These are phyloP conservation scores for Claviceps quebecensis DNA, from an alignment of 2,329 filamentous ascomycete species.

Conservation along the genomic window DNA sequence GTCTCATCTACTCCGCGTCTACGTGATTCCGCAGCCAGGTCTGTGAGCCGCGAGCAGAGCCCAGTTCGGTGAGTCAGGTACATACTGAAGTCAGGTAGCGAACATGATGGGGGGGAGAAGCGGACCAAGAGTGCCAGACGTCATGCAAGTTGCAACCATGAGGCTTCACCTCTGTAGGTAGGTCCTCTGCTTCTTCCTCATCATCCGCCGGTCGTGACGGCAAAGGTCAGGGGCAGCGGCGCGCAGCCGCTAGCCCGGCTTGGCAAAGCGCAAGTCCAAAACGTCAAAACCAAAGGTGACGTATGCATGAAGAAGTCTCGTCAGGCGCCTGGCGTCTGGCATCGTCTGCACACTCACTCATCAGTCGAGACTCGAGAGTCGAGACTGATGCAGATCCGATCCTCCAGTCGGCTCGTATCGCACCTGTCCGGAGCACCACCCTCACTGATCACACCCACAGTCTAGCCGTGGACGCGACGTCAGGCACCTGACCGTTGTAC, in stretches of 20 bases:
- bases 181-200: no score
- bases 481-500: background rate
- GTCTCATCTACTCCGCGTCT: no score
- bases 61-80: no score
- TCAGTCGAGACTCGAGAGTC: background rate
- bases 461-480: background rate
- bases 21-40: no score
- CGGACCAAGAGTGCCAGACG: no score
- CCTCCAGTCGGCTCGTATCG: background rate
- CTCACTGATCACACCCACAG: background rate
- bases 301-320: background rate
- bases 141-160: no score
- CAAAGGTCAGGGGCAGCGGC: background rate
- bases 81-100: no score
- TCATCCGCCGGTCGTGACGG: background rate
- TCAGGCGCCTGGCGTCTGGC: background rate
- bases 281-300: background rate
- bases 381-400: background rate
- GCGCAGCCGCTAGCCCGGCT: background rate
- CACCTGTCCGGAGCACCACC: background rate
- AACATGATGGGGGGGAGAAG: no score
- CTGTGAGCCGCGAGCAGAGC: no score
- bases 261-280: background rate
- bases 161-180: no score
- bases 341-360: background rate